These are phyloP conservation scores for Astrothelium subdiscretum DNA, from an alignment of 495 filamentous ascomycete genomes.

Conservation along the genomic window DNA sequence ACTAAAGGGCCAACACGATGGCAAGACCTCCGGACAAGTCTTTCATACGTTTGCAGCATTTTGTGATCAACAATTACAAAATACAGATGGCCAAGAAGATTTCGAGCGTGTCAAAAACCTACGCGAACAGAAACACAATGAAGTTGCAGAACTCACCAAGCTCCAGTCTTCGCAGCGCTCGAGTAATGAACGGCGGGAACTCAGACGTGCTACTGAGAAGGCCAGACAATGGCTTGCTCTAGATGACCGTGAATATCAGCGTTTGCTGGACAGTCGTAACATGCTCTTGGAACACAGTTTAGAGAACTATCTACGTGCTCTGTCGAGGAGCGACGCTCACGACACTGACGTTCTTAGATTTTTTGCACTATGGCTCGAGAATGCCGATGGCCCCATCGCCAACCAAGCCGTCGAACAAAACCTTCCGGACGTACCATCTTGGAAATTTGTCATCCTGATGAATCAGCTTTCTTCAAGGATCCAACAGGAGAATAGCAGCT, in stretches of 20 bases:
- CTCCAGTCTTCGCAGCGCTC: conserved; percentile 42
- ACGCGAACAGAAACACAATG: conserved; percentile 65
- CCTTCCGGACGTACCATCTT: conserved; percentile 62
- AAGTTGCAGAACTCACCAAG: conserved; percentile 54
- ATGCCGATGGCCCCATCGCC: conserved; percentile 55
- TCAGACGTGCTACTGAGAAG: conserved; percentile 39
- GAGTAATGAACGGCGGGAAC: conserved; percentile 31
- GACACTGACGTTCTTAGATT: conserved; percentile 90
- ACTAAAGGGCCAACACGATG: conserved; percentile 54
- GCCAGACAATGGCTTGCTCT: conserved; percentile 83
- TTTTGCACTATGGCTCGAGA: conserved; percentile 85
- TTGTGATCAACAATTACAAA: conserved; percentile 85
- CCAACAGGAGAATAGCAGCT: conserved; percentile 52
- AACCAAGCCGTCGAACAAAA: conserved; percentile 65
- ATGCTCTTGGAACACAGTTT: conserved; percentile 75
- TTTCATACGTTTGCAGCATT: conserved; percentile 92
- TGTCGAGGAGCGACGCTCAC: conserved; percentile 73
- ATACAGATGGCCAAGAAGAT: conserved; percentile 72
- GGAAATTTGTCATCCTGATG: conserved; percentile 88
- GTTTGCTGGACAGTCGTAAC: conserved; percentile 59
- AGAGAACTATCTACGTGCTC: conserved; percentile 84
- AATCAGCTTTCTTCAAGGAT: conserved; percentile 91
- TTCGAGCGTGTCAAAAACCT: conserved; percentile 69
- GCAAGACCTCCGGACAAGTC: conserved; percentile 70
- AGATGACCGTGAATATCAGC: conserved; percentile 75